Base-by-base conservation (phyloP, 805 yeast genomes). In the Sugiyamaella floridensis region DNA sequence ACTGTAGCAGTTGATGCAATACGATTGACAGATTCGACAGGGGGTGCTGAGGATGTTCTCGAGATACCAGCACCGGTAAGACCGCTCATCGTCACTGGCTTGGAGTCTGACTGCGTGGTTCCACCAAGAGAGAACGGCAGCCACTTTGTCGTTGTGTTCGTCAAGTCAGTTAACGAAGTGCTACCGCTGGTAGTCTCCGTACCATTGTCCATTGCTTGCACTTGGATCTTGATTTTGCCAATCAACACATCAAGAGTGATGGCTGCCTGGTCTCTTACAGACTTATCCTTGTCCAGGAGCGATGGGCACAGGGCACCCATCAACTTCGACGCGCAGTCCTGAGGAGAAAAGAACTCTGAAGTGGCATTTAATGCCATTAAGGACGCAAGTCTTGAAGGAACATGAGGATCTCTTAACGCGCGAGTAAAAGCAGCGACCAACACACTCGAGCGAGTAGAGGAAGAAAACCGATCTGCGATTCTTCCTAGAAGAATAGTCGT, bases 251-350 rank as follows among this genome's bases (percentile, higher is more conserved):
- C 82, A 58, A 92, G 82, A 0, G 89, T 77, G 45, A 74, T 68
- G 59, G 80, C 80, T 0, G 97, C 96, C 62, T 85, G 86, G 0
- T 68, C 68, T 54, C 98, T 75, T 2, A 92, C 90, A 50, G 79
- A 77, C 5, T 72, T 69, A 10, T 88, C 84, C 50, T 76, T 77
- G 67, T 93, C 98, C 63, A 92, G 76, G 52, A 92, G 71, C 1
- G 93, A 81, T 0, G 93, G 86, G 0, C 96, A 89, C 52, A 93
- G 78, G 2, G 89, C 88, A 0, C 96, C 92, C 51, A 93, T 70
- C 15, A 90, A 79, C 64, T 85, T 87, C 20, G 83, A 81, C 52
- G 95, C 86, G 52, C 89, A 83, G 44, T 88, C 83, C 14, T 80
- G 85, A 0, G 89, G 82, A 1, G 84, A 71, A 60, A 90, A 89